Base-by-base conservation (phyloP, 2,329 filamentous ascomycete species). In the Beauveria caledonica region DNA sequence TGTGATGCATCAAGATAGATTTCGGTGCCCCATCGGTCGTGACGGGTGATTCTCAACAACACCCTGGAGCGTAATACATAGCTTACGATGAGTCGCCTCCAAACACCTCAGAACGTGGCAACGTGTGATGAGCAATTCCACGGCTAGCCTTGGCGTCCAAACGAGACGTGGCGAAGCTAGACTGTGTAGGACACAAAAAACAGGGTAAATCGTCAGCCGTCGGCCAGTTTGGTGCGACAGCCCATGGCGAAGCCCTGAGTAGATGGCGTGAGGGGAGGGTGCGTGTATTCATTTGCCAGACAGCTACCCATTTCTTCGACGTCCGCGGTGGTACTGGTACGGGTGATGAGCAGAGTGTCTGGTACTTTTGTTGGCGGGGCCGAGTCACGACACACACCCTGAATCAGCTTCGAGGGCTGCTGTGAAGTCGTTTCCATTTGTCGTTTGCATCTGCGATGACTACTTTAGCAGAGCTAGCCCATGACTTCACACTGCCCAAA, bases 151-250 rank as follows among this genome's bases (percentile, higher is more conserved):
- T 58, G 55, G 55, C 33, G 45, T 42, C 23, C 29, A 58, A 29
- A 39, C 13, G n/a, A 58, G 45, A 58, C 55, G 55, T 58, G 55
- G 55, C 55, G 19, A 23, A n/a, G 45, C 45, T 58, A 50, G 55
- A 58, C 55, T 50, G 33, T 40, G 50, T 48, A 29, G 54, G 54
- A 49, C 44, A 48, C 49, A 40, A 57, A 57, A 57, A 40, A 36
- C 33, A 50, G 27, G 45, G 29, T 33, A 27, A 27, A 50, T 29
- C 9, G 29, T 27, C 54, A 57, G 44, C 54, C 13, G 7, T 48
- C 54, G 44, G 44, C 29, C 45, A 21, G 6, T 39, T 29, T 50
- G 19, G 42, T 50, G 45, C 21, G 45, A 19, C 36, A n/a, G 7
- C n/a, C 54, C 39, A 54, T 25, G 42, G 25, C 8, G 11, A 46